These are phyloP conservation scores for Blastocystis sp. DNA, from an alignment of 352 stramenopile genomes.

Conservation along the genomic window DNA sequence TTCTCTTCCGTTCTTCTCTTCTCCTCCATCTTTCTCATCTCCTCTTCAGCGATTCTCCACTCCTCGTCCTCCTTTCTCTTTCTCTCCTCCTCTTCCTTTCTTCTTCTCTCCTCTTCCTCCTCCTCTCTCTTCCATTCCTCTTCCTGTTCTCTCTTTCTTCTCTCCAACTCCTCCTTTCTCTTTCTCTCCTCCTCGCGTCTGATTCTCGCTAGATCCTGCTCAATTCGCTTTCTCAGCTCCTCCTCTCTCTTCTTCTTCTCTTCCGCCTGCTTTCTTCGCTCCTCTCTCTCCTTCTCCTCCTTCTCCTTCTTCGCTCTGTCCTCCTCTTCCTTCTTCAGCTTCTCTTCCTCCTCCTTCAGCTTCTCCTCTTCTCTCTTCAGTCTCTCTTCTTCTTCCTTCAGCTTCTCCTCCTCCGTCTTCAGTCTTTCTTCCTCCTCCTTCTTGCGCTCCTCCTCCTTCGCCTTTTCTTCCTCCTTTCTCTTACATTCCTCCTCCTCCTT, in stretches of 20 bases:
- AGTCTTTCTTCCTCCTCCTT: conserved; percentile 7
- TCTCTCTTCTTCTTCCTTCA: neutral
- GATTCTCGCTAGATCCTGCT: conserved; percentile 5
- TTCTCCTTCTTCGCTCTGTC: conserved; percentile 4
- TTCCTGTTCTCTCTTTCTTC: neutral
- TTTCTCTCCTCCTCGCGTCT: neutral
- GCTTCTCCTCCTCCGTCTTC: conserved; percentile 3
- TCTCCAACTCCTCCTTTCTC: neutral
- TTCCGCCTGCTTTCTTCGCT: neutral
- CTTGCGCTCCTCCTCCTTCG: neutral
- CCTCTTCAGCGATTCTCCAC: neutral
- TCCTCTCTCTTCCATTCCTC: neutral
- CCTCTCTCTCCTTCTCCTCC: neutral
- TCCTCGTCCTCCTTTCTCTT: neutral
- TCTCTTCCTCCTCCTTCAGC: neutral
- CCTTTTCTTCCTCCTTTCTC: neutral
- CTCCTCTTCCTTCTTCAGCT: neutral
- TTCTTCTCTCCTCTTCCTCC: neutral
- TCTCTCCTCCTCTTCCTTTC: neutral
- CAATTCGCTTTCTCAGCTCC: neutral
- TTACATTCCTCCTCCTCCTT: neutral
- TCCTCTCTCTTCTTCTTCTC: neutral
- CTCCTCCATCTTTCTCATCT: neutral
- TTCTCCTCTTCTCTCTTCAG: neutral
- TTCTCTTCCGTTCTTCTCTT: conserved; percentile 15